Evolutionary conservation across 176 grass and related monocot genomes (phyloP).

Genomic region (Triticum turgidum): DNA sequence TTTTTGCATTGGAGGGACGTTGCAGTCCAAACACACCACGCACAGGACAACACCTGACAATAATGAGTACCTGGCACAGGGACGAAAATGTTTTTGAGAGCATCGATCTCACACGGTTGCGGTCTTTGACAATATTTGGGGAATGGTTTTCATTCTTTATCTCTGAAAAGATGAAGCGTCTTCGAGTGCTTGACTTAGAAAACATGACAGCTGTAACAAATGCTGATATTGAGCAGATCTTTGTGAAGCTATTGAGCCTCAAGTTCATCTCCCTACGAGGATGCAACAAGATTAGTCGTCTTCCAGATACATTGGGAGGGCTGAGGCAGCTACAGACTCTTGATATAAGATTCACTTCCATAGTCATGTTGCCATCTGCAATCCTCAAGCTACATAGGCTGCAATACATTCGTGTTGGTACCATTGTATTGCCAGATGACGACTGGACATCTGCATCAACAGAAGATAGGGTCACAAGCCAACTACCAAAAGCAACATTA

Average conservation of each 20-base stretch:
- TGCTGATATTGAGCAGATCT: background rate
- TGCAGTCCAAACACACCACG: background rate
- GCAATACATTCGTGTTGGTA: no score
- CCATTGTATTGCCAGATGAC: no score
- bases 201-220: background rate
- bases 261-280: conserved; percentile 23
- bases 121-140: background rate
- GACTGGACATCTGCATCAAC: no score
- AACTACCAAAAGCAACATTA: no score
- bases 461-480: no score
- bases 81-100: background rate
- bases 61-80: background rate
- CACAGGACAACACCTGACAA: background rate
- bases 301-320: background rate
- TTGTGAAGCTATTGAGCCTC: background rate
- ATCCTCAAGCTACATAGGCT: no score
- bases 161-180: background rate
- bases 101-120: background rate
- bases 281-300: background rate
- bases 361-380: background rate
- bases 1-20: background rate
- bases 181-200: background rate
- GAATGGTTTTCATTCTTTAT: background rate
- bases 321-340: background rate
- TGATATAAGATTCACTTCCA: no score